These are phyloP conservation scores for Globisporangium solare DNA, from an alignment of 352 stramenopile species.

Conservation along the genomic window DNA sequence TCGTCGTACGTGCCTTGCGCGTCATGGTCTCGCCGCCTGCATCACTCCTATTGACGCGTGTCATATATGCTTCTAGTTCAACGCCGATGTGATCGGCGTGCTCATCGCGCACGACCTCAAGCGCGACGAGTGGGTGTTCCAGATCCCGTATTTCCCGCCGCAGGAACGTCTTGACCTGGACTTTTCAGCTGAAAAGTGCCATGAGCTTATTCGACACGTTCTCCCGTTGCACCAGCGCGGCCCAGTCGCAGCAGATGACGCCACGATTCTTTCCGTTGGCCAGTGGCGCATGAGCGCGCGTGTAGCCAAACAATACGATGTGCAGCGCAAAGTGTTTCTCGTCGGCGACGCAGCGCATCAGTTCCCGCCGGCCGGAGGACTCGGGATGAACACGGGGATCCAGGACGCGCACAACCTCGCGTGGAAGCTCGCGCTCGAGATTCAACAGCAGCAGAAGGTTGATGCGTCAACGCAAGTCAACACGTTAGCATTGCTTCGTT, in stretches of 20 bases:
- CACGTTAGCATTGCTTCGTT: constrained; percentile 41
- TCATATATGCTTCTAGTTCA: constrained; percentile 47
- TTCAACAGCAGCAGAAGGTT: constrained; percentile 29
- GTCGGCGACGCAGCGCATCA: constrained; percentile 90
- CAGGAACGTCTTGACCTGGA: constrained; percentile 64
- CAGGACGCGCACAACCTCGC: constrained; percentile 91
- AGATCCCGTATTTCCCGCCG: constrained; percentile 91
- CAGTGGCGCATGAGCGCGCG: constrained; percentile 92
- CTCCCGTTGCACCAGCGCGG: constrained; percentile 20
- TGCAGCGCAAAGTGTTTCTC: constrained; percentile 72
- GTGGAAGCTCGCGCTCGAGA: constrained; percentile 85
- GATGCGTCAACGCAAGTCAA: background rate
- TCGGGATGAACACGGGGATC: constrained; percentile 92
- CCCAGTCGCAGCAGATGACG: constrained; percentile 35
- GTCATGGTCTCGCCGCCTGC: background rate
- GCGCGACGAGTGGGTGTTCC: constrained; percentile 88
- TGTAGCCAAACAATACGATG: constrained; percentile 86
- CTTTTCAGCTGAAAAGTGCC: constrained; percentile 56
- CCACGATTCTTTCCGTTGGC: constrained; percentile 78
- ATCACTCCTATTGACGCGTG: background rate
- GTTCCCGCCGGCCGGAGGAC: constrained; percentile 89
- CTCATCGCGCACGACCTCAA: constrained; percentile 91
- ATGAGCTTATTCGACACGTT: constrained; percentile 44
- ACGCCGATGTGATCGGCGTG: constrained; percentile 84
- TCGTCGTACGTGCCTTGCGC: constrained; percentile 52